Percentiles rank a stretch among this genome's conserved stretches.
Conservation (phyloP, 345 rosid species). For the Populus ilicifolia region DNA sequence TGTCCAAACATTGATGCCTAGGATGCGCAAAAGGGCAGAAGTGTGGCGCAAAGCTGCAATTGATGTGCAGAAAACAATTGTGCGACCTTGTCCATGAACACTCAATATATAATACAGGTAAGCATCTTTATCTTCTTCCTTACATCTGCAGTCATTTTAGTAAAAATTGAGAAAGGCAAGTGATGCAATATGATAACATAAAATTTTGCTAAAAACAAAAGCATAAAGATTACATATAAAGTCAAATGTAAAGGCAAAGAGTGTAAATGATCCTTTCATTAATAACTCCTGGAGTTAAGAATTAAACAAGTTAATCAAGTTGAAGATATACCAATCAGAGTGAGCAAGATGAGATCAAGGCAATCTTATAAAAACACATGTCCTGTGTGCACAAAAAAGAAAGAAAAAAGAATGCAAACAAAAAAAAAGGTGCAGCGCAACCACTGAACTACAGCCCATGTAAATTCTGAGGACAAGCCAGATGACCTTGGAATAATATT, state of each 20-base stretch:
- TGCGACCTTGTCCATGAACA: constrained; percentile 88
- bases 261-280: neutral
- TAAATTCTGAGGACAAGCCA: neutral
- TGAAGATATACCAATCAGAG: neutral
- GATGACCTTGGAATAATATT: neutral
- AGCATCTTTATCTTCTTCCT: constrained; percentile 88
- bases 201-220: neutral
- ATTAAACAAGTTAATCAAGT: neutral
- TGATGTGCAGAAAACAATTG: constrained; percentile 92
- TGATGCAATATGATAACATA: neutral
- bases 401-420: neutral
- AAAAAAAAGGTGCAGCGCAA: neutral
- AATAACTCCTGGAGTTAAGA: neutral
- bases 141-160: constrained; percentile 50
- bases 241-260: neutral
- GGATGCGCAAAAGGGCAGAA: constrained; percentile 68
- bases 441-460: neutral
- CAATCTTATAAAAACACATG: neutral
- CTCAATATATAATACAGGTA: constrained; percentile 80
- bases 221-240: neutral
- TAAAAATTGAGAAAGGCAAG: neutral
- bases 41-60: constrained; percentile 90
- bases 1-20: constrained; percentile 66
- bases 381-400: neutral
- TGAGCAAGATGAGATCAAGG: neutral